A percentile compares a stretch with the other conserved stretches of the same genome.
These are phyloP conservation scores for Ceratocystis cubensis DNA, from an alignment of 2,329 filamentous ascomycete genomes.

Conservation along the genomic window DNA sequence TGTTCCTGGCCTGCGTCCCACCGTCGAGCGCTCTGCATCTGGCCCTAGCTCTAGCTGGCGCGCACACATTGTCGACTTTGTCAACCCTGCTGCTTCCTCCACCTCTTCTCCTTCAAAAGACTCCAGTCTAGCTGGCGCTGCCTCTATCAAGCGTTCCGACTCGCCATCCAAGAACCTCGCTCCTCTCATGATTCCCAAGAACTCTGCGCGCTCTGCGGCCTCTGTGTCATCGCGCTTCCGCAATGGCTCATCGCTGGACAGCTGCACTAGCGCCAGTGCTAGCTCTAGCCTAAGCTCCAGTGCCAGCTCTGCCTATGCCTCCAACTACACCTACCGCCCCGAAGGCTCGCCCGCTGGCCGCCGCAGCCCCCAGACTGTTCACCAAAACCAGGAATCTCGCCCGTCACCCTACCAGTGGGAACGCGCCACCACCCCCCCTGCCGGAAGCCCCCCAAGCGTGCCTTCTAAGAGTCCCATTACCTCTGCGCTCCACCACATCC, in stretches of 20 bases:
- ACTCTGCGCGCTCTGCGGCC: constrained; percentile 5
- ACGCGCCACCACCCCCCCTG: constrained; percentile 8
- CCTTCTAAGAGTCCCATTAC: constrained; percentile 8
- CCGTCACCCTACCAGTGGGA: background rate
- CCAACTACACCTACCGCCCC: constrained; percentile 10
- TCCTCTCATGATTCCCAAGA: constrained; percentile 18
- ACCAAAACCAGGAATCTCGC: background rate
- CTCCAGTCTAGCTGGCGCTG: background rate
- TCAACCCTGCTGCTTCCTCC: constrained; percentile 5
- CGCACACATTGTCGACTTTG: constrained; percentile 17
- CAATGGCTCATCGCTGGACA: constrained; percentile 14
- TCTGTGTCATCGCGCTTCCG: constrained; percentile 17
- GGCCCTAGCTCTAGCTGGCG: constrained; percentile 2
- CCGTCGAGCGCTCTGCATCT: constrained; percentile 53
- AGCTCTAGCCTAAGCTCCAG: background rate
- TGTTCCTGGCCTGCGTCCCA: constrained; percentile 50
- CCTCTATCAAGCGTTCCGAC: constrained; percentile 10
- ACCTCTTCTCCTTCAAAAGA: background rate
- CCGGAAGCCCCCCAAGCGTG: constrained; percentile 12
- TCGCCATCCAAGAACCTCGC: constrained; percentile 15
- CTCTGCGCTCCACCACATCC: background rate
- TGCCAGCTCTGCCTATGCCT: background rate
- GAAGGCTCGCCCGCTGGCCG: constrained; percentile 10
- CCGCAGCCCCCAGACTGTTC: background rate
- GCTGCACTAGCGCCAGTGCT: background rate